phyloP scores from a whole-genome alignment of 257 asterid genomes.

The Cordia subcordata region DNA sequence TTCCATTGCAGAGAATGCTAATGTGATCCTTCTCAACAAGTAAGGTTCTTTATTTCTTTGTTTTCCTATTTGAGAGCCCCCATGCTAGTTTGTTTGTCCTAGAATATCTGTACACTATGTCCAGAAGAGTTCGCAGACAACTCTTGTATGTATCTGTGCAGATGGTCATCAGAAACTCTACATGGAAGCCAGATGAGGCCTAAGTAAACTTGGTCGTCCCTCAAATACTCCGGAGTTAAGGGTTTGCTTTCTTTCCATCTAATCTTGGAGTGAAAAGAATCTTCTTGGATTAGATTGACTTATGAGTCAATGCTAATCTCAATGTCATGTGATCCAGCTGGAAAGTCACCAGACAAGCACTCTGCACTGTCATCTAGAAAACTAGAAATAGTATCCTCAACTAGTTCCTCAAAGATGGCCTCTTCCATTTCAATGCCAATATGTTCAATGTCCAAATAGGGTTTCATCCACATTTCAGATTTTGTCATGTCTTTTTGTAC shows the following conservation, averaged over 20 bases:
- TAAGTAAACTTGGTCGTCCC: background rate
- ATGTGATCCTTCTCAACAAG: background rate
- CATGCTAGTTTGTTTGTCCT: background rate
- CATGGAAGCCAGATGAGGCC: conserved; percentile 6
- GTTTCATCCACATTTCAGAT: conserved; percentile 58
- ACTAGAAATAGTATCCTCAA: conserved; percentile 50
- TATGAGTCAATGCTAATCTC: conserved; percentile 22
- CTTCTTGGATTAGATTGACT: conserved; percentile 1
- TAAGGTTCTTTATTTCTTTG: conserved; percentile 9
- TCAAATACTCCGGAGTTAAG: background rate
- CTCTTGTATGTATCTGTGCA: background rate
- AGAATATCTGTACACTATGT: background rate
- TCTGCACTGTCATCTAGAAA: conserved; percentile 23
- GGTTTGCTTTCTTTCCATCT: background rate
- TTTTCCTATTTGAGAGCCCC: conserved; percentile 11
- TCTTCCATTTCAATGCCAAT: conserved; percentile 59
- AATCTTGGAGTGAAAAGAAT: too few species aligned
- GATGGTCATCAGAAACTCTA: conserved; percentile 3
- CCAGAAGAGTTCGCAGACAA: background rate
- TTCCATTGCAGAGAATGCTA: background rate
- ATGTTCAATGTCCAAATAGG: conserved; percentile 39
- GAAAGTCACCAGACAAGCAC: conserved; percentile 14
- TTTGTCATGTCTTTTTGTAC: conserved; percentile 52
- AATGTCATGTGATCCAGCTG: conserved; percentile 19
- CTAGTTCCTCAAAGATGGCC: conserved; percentile 49